Base-by-base conservation (phyloP, 331 rosid genomes). In the Pyracantha coccinea region DNA sequence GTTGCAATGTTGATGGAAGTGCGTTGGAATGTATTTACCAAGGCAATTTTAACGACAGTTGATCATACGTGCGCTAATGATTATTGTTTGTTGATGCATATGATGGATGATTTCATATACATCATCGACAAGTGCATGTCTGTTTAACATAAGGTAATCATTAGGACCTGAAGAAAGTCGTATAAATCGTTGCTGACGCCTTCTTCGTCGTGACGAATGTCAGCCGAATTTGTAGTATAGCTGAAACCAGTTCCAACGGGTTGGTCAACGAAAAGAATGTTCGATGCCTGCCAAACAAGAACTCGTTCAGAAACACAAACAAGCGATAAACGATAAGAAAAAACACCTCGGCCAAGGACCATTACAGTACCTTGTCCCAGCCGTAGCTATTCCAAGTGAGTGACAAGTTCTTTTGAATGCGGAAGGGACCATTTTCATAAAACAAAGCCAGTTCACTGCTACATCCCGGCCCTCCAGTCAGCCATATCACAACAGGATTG, bases 401-500 rank as follows among this genome's bases (percentile, higher is more conserved):
- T 71, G 99, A 89, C 82, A 84, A 77, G 79, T 91, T 87, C 25
- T 77, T 81, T 45, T 90, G 73, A 65, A 95, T 79, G 3, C 90
- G 89, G 53, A 95, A 95, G 72, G 99, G 99, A 80, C 99, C 99
- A 68, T 95, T 92, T 85, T 95, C 99, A 41, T 89, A 92, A 57
- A 95, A 95, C 89, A 95, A 66, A 66, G 99, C 99, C 28, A 92
- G 81, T 72, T 88, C 93, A 84, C 99, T 90, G 81, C 99, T 86
- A 27, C 99, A 95, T 23, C 99, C 99, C 67, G 99, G 99, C 55
- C 99, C 99, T 81, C 98, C 99, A 6, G 98, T 90, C 78, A 95
- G 63, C 99, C 99, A 95, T 68, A 95, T 90, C 28, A 95, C 97
- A 24, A 95, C 80, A 0, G 98, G 97, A 62, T 92, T 96, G 57